Evolutionary conservation across 1,284 basidiomycete species (phyloP), one percentile per base, ranked within the genome.

Genomic region (Tilletia horrida): DNA sequence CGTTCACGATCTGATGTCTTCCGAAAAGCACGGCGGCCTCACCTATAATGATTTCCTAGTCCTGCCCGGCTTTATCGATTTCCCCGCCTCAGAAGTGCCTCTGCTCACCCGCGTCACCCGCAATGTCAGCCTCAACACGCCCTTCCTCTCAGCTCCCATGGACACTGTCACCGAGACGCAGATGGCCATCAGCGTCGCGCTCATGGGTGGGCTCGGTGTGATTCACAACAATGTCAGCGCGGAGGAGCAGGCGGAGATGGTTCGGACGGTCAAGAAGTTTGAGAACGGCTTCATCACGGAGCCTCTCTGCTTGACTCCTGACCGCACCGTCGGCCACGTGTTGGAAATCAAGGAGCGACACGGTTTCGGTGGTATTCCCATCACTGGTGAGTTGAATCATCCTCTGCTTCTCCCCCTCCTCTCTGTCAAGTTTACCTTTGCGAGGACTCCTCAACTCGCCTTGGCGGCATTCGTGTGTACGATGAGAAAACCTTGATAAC

Each of bases 281-380:
- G 94, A 97, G 84, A 98, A 98, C 82, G 96, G 96, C 9, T 97
- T 98, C 85, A 99, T 98, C 83, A 88, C 91, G 66, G 93, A 97
- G 80, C 95, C 96, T 43, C 69, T 81, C 57, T 47, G 87, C 93
- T 75, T 93, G 91, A 70, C 85, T 95, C 61, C 89, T 88, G 83
- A 87, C 55, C 87, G 91, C 77, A 85, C 85, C 45, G 93, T 96
- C 59, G 91, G 90, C 72, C 91, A 97, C 75, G 95, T 97, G 16
- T 86, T 97, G 64, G 91, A 93, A 70, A 91, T 97, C 84, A 98
- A 98, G 84, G 88, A 89, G 66, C 86, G 88, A 64, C 88, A 93
- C 48, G 96, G 96, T 1, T 99, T 97, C 83, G 93, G 92, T 77
- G 96, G 95, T 75, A 95, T 98, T 71, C 96, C 96, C 66, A 93